Evolutionary conservation across 495 filamentous ascomycete species (phyloP), one percentile per base, ranked within the genome.

Genomic region (Friedmanniomyces simplex): DNA sequence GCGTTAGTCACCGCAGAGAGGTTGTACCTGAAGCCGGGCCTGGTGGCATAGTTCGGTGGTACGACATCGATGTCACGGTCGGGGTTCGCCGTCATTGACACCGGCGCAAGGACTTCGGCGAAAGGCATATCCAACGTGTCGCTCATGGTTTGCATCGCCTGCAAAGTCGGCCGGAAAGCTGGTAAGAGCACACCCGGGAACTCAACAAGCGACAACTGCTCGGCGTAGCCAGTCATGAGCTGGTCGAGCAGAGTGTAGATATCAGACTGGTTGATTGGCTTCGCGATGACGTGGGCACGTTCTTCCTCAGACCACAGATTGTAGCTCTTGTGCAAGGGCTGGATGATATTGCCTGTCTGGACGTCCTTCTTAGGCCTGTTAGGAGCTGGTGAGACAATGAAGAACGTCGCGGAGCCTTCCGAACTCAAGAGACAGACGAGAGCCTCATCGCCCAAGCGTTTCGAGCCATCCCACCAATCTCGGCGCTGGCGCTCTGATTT

Each of bases 181-280:
- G 80, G 75, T 13, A 88, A 74, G 1, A 90, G 71, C 3, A 91
- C 71, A 10, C 80, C 81, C 0, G 85, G 85, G 54, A 89, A 88
- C 57, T 89, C 87, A 0, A 88, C 75, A 10, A 89, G 70, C 75
- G 43, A 57, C 25, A 45, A 11, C 14, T 43, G 50, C 30, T 6
- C 45, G 34, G 18, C 42, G 22, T 26, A 16, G 1, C 46, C 16
- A 13, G 36, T 18, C 1, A 28, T 18, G 28, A 42, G 18, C 1
- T 47, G 36, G 24, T 32, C 26, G 12, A 59, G 28, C 50, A 60
- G 22, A 3, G 6, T 16, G 11, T 49, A 26, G 4, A 55, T 26
- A 16, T 52, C 41, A 18, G 37, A 20, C 24, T 55, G 46, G 14
- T 55, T 34, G 3, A 49, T 41, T 20, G 36, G 43, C 14, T 69